phyloP scores from a whole-genome alignment of 2,329 filamentous ascomycete species.

The Ceratocystis albifundus region DNA sequence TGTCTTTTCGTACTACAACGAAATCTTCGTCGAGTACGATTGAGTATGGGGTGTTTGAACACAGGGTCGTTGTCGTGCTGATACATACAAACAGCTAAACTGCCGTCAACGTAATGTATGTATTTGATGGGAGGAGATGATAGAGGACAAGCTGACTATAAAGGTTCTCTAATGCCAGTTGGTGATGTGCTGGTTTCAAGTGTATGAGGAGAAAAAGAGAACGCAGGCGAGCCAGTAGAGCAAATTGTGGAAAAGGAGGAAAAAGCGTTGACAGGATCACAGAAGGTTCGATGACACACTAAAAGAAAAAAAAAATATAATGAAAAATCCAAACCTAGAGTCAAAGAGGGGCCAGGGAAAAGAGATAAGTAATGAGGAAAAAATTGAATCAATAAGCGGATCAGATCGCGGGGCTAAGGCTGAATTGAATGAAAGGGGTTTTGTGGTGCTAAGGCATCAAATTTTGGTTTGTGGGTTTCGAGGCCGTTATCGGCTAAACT shows the following conservation, averaged over 20 bases:
- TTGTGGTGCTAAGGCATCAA: neutral
- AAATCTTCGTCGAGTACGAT: conserved; percentile 21
- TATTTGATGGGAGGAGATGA: conserved; percentile 23
- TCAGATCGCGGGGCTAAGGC: neutral
- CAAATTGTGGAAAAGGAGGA: conserved; percentile 21
- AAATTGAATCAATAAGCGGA: conserved; percentile 20
- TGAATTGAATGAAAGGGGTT: neutral
- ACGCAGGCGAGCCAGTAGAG: conserved; percentile 14
- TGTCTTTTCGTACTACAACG: conserved; percentile 22
- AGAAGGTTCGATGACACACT: conserved; percentile 12
- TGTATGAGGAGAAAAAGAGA: conserved; percentile 15
- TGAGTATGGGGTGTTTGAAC: conserved; percentile 72
- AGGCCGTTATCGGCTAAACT: neutral
- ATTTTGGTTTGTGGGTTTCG: conserved; percentile 10
- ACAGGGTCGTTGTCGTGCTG: conserved; percentile 82
- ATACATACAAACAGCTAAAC: conserved; percentile 69
- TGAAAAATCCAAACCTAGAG: neutral
- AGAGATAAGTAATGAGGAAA: conserved; percentile 17
- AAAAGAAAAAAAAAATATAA: conserved; percentile 16
- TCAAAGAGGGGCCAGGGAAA: conserved; percentile 23
- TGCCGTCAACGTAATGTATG: conserved; percentile 16
- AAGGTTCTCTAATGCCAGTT: conserved; percentile 7
- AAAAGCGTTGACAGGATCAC: conserved; percentile 18
- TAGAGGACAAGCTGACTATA: conserved; percentile 15
- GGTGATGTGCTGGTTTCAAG: conserved; percentile 17